Percentiles rank a stretch among this genome's conserved stretches.
Conservation (phyloP, 1,284 basidiomycete species). For the Heterobasidion occidentale region DNA sequence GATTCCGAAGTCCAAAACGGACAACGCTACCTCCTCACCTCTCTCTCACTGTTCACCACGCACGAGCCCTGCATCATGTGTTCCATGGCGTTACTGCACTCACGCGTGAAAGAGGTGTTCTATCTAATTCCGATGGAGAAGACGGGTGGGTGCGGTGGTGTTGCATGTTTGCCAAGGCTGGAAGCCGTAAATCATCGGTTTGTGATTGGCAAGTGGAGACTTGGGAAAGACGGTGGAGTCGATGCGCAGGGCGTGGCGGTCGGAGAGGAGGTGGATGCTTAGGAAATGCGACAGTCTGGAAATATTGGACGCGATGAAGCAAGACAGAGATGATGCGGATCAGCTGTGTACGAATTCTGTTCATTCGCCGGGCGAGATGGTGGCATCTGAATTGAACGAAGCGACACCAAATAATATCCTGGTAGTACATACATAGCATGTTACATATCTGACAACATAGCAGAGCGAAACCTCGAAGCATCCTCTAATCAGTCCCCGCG, state of each 20-base stretch:
- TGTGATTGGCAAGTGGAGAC: constrained; percentile 55
- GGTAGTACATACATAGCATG: background rate
- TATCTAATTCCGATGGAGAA: constrained; percentile 65
- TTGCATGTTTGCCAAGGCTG: constrained; percentile 63
- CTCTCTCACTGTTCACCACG: constrained; percentile 74
- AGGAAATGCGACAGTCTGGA: background rate
- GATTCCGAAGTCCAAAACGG: constrained; percentile 39
- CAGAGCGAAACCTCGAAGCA: background rate
- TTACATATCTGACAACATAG: background rate
- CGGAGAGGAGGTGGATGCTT: constrained; percentile 36
- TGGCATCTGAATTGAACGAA: background rate
- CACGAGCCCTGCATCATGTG: constrained; percentile 98
- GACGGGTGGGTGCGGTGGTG: constrained; percentile 72
- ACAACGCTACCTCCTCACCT: constrained; percentile 80
- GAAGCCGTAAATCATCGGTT: constrained; percentile 82
- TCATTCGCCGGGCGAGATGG: background rate
- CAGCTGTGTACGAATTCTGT: background rate
- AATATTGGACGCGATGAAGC: no score
- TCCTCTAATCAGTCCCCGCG: background rate
- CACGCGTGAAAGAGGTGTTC: constrained; percentile 78
- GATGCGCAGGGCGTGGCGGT: constrained; percentile 21
- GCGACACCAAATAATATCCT: background rate
- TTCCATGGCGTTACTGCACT: constrained; percentile 89
- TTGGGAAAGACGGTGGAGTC: constrained; percentile 5
- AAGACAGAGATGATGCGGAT: no score